Percentiles rank a stretch among this genome's conserved stretches.
phyloP scores from a whole-genome alignment of 768 basidiomycete genomes.

The Lanmaoa pseudosensibilis region DNA sequence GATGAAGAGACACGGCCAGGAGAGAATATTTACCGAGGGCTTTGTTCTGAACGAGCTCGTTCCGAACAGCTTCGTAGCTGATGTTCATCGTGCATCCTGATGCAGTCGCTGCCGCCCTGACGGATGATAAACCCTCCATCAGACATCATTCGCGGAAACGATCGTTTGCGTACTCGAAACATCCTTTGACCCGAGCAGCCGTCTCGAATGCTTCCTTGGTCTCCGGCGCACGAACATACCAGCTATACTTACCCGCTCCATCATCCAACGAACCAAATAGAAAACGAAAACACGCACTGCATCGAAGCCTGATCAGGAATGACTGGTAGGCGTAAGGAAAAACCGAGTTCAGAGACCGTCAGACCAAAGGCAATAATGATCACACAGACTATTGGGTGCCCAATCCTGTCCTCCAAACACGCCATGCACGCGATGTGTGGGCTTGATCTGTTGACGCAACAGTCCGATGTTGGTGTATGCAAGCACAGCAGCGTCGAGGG shows the following conservation, averaged over 20 bases:
- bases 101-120: slow-evolving; percentile 64
- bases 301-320: slow-evolving; percentile 81
- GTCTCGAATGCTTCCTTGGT: slow-evolving; percentile 57
- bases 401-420: slow-evolving; percentile 76
- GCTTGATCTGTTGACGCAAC: slow-evolving; percentile 78
- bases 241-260: slow-evolving; percentile 41
- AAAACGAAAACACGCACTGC: slow-evolving; percentile 44
- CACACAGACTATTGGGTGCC: slow-evolving; percentile 64
- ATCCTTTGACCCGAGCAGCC: slow-evolving; percentile 61
- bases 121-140: background rate
- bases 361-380: background rate
- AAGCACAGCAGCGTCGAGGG: slow-evolving; percentile 81
- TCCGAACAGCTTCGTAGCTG: slow-evolving; percentile 33
- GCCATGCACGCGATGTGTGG: slow-evolving; percentile 77
- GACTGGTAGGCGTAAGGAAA: slow-evolving; percentile 47
- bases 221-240: slow-evolving; percentile 72
- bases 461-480: slow-evolving; percentile 78
- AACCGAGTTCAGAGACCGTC: background rate
- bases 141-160: background rate
- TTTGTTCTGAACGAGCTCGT: slow-evolving; percentile 67
- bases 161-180: slow-evolving; percentile 58
- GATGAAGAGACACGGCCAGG: background rate
- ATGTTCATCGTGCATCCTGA: slow-evolving; percentile 61
- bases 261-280: background rate
- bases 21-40: slow-evolving; percentile 47